A percentile compares a stretch with the other conserved stretches of the same genome.
These are phyloP conservation scores for Alternaria infectoria DNA, from an alignment of 2,329 filamentous ascomycete species.

Conservation along the genomic window DNA sequence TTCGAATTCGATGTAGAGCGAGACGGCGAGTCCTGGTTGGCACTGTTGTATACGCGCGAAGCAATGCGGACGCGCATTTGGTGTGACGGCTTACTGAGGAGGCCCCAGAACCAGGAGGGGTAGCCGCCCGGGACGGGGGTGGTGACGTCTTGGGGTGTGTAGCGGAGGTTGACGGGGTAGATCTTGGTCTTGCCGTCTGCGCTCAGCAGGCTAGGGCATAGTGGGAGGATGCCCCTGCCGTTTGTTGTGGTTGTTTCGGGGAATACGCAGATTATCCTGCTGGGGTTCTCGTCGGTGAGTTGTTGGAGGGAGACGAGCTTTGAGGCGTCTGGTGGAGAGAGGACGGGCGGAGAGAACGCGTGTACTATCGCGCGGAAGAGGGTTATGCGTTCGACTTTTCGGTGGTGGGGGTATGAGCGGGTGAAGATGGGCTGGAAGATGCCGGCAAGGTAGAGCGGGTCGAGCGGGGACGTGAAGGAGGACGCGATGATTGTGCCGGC, in stretches of 20 bases:
- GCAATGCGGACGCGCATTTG: slow-evolving; percentile 91
- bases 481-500: slow-evolving; percentile 84
- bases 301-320: slow-evolving; percentile 47
- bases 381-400: slow-evolving; percentile 76
- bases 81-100: slow-evolving; percentile 84
- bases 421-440: slow-evolving; percentile 98
- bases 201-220: slow-evolving; percentile 77
- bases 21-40: slow-evolving; percentile 25
- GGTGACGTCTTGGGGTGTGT: slow-evolving; percentile 86
- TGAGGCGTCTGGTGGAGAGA: slow-evolving; percentile 37
- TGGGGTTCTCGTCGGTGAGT: slow-evolving; percentile 71
- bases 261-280: slow-evolving; percentile 82
- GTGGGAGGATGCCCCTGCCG: slow-evolving; percentile 83
- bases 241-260: slow-evolving; percentile 96
- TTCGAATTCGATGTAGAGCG: slow-evolving; percentile 2
- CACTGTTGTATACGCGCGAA: slow-evolving; percentile 64
- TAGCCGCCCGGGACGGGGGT: slow-evolving; percentile 83
- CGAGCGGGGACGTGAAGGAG: slow-evolving; percentile 90
- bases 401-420: slow-evolving; percentile 76
- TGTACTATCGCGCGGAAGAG: slow-evolving; percentile 76
- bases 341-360: slow-evolving; percentile 68
- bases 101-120: slow-evolving; percentile 78
- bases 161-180: slow-evolving; percentile 89
- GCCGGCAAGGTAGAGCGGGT: slow-evolving; percentile 90
- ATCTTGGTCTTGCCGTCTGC: slow-evolving; percentile 73